Evolutionary conservation across 1,139 yeast species (phyloP), one percentile per base, ranked within the genome.

Genomic region (Scheffersomyces cryptocercus): DNA sequence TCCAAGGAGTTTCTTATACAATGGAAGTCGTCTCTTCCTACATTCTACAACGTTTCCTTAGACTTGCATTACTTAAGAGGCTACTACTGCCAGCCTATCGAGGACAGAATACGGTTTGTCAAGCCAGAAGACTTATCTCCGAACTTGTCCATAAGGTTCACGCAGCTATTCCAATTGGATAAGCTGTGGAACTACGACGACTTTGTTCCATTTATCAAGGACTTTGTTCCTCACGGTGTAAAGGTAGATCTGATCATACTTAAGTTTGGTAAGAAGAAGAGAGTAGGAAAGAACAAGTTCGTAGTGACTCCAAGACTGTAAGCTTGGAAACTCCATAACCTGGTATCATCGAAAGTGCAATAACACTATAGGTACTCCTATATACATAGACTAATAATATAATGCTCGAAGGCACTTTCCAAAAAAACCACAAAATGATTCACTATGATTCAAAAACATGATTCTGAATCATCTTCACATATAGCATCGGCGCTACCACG

Each of bases 101-200:
- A 67, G 0, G 73, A 68, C 12, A 60, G 61, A 29, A 66, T 90
- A 3, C 77, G 74, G 32, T 85, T 76, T 51, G 62, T 90, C 15
- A 73, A 85, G 26, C 70, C 66, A 11, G 56, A 57, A 0, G 51
- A 65, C 1, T 66, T 90, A 28, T 76, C 88, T 13, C 39, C 45
- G 5, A 85, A 85, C 41, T 65, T 85, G 0, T 67, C 67, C 14
- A 64, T 65, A 3, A 65, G 97, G 43, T 75, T 91, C 54, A 73
- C 74, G 39, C 77, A 80, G 52, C 67, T 93, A 39, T 84, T 93
- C 57, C 65, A 69, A 34, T 55, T 84, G 36, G 84, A 82, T 51
- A 59, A 74, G 1, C 73, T 71, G 29, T 93, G 98, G 98, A 81
- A 75, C 5, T 64, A 85, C 40, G 77, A 77, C 0, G 97, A 90